phyloP scores from a whole-genome alignment of 2,329 filamentous ascomycete species.

The Myriosclerotinia scirpicola region DNA sequence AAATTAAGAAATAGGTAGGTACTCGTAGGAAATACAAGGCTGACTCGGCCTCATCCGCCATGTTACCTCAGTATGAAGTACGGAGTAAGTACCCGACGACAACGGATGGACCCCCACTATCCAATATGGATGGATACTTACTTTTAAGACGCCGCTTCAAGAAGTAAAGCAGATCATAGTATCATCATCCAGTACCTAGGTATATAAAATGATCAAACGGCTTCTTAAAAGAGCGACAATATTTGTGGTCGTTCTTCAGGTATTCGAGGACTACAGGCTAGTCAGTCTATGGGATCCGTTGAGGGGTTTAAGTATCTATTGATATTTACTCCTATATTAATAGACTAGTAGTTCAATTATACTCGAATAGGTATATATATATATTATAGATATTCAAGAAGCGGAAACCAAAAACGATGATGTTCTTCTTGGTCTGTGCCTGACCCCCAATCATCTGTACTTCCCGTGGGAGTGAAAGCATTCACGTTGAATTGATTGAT shows the following conservation, averaged over 20 bases:
- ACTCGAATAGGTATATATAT: not conserved
- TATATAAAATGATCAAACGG: not conserved
- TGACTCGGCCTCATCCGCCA: too few species aligned
- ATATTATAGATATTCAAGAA: too few species aligned
- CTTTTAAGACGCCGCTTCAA: not conserved
- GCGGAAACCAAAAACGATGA: too few species aligned
- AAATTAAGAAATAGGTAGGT: not conserved
- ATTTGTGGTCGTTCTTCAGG: not conserved
- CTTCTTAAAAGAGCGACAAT: slow-evolving; percentile 8
- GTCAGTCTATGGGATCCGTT: too few species aligned
- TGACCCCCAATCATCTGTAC: not conserved
- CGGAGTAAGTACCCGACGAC: too few species aligned
- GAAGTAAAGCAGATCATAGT: not conserved
- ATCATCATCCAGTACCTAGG: too few species aligned
- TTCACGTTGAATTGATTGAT: slow-evolving; percentile 1
- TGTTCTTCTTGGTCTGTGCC: slow-evolving; percentile 5
- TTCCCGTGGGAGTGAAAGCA: not conserved
- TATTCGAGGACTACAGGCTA: too few species aligned
- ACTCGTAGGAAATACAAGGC: too few species aligned
- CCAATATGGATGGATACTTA: not conserved
- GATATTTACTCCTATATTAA: not conserved
- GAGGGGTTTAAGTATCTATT: too few species aligned
- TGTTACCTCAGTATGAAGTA: too few species aligned
- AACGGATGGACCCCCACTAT: too few species aligned
- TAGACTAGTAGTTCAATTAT: not conserved